Evolutionary conservation across 2,329 filamentous ascomycete genomes (phyloP).

Genomic region (Talaromyces atroroseus): DNA sequence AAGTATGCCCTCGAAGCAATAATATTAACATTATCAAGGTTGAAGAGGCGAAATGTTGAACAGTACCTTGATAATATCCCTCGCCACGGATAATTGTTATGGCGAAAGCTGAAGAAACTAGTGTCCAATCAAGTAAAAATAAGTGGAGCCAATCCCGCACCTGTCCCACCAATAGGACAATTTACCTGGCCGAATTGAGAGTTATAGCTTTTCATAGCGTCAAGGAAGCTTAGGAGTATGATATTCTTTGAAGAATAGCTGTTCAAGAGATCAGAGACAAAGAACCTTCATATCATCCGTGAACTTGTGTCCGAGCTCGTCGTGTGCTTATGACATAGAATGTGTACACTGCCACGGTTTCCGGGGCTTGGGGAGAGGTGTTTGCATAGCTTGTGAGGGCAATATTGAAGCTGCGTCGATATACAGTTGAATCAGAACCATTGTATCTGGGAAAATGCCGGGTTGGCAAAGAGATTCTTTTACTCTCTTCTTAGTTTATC

Average conservation of each 20-base stretch:
- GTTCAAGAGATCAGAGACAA: not conserved
- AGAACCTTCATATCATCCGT: not conserved
- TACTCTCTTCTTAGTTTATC: not conserved
- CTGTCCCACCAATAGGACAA: not conserved
- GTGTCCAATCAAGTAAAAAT: too few species aligned
- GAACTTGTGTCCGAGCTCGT: conserved; percentile 6
- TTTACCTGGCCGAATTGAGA: not conserved
- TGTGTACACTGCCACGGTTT: conserved; percentile 1
- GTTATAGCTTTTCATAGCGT: not conserved
- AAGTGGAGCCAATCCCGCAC: too few species aligned
- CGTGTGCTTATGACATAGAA: conserved; percentile 6
- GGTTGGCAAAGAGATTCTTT: not conserved
- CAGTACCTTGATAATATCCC: too few species aligned
- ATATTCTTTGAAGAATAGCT: not conserved
- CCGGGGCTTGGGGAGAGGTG: not conserved
- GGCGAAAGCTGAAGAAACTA: too few species aligned
- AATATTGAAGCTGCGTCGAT: conserved; percentile 2
- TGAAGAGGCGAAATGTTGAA: too few species aligned
- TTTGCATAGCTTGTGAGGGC: conserved; percentile 3
- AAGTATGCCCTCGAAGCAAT: too few species aligned
- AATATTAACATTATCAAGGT: too few species aligned
- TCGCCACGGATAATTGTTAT: too few species aligned
- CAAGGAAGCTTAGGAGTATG: not conserved
- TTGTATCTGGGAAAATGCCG: not conserved
- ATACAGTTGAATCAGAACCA: not conserved